phyloP scores from a whole-genome alignment of 2,329 filamentous ascomycete species.

The Tolypocladium capitatum region DNA sequence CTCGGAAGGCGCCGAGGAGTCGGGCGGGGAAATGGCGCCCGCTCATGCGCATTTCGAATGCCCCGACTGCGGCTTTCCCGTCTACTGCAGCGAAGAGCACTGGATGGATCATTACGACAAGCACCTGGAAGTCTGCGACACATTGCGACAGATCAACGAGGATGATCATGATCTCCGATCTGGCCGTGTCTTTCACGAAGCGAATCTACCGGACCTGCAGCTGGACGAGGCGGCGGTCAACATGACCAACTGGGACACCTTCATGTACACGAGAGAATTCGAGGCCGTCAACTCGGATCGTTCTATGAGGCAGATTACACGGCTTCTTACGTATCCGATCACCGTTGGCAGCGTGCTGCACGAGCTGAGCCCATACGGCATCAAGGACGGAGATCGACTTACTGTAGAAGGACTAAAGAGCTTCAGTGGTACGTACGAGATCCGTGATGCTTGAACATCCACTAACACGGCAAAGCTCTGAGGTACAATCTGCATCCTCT shows the following conservation, averaged over 20 bases:
- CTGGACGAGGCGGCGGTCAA: conserved; percentile 89
- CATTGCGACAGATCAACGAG: conserved; percentile 85
- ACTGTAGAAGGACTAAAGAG: conserved; percentile 87
- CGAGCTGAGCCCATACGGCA: conserved; percentile 83
- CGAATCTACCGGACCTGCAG: conserved; percentile 77
- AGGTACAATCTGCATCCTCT: conserved; percentile 90
- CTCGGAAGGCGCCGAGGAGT: conserved; percentile 44
- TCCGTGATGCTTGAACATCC: background rate
- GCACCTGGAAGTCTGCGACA: conserved; percentile 86
- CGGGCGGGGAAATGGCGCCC: conserved; percentile 47
- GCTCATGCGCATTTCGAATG: conserved; percentile 88
- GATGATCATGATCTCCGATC: conserved; percentile 92
- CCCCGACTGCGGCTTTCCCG: conserved; percentile 85
- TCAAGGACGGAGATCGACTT: conserved; percentile 61
- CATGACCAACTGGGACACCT: conserved; percentile 98
- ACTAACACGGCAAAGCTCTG: conserved; percentile 43
- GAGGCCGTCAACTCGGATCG: conserved; percentile 83
- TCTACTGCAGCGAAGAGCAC: conserved; percentile 88
- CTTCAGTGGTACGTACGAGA: conserved; percentile 58
- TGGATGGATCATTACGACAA: conserved; percentile 94
- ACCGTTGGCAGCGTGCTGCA: conserved; percentile 87
- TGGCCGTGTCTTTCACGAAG: conserved; percentile 85
- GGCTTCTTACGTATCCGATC: conserved; percentile 83
- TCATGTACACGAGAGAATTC: conserved; percentile 85
- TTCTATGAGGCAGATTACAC: conserved; percentile 82